Percentiles rank a stretch among this genome's conserved stretches.
phyloP scores from a whole-genome alignment of 1,139 yeast genomes.

The Chernovozyma aurita region DNA sequence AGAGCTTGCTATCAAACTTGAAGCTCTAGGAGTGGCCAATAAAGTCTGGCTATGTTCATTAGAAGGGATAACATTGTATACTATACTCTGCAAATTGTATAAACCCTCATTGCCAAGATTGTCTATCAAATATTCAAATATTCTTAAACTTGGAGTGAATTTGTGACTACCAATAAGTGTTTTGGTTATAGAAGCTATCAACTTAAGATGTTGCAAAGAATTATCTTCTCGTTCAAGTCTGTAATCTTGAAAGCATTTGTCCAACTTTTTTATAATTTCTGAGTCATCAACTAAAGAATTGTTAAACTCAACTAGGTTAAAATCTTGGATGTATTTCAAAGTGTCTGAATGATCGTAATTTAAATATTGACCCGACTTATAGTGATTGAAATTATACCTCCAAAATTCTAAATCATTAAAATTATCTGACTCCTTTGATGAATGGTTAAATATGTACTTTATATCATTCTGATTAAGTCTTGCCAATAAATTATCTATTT shows the following conservation, averaged over 20 bases:
- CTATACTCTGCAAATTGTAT: constrained; percentile 23
- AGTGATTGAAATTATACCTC: constrained; percentile 19
- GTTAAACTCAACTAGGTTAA: constrained; percentile 14
- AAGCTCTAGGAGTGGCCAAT: constrained; percentile 13
- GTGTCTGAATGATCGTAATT: constrained; percentile 29
- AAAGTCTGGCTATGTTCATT: constrained; percentile 19
- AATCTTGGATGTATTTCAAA: constrained; percentile 13
- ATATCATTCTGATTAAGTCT: constrained; percentile 13
- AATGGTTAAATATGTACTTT: constrained; percentile 10
- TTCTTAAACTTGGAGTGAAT: constrained; percentile 20
- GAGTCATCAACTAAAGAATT: constrained; percentile 13
- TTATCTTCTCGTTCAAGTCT: constrained; percentile 6
- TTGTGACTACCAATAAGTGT: constrained; percentile 15
- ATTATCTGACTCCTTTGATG: constrained; percentile 10
- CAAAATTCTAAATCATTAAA: constrained; percentile 20
- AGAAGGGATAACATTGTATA: constrained; percentile 22
- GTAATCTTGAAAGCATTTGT: constrained; percentile 14
- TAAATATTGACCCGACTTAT: constrained; percentile 30
- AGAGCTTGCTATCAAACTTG: neutral
- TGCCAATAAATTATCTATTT: neutral
- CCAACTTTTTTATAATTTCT: constrained; percentile 18
- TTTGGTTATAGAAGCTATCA: constrained; percentile 17
- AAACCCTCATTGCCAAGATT: constrained; percentile 20
- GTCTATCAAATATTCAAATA: constrained; percentile 24
- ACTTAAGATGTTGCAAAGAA: constrained; percentile 17